Evolutionary conservation across 257 asterid species (phyloP).

Genomic region (Orobanche coerulescens): DNA sequence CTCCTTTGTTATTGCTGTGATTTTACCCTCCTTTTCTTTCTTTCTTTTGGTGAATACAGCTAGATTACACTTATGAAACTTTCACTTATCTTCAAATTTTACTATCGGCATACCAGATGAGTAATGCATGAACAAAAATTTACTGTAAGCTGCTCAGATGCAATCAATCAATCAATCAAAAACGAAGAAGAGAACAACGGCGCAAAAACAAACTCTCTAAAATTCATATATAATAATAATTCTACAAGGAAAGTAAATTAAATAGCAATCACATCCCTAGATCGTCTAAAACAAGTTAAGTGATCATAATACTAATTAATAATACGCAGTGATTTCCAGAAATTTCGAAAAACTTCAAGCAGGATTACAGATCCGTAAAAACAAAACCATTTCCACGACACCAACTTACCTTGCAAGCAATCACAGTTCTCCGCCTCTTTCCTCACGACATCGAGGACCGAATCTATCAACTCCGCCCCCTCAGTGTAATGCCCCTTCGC

Average conservation of each 20-base stretch:
- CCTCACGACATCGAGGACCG: slow-evolving; percentile 41
- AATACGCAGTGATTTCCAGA: no score
- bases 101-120: background rate
- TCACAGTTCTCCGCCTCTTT: slow-evolving; percentile 44
- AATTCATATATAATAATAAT: background rate
- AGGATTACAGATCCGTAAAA: background rate
- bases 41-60: no score
- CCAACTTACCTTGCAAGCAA: slow-evolving; percentile 33
- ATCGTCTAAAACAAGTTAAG: background rate
- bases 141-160: background rate
- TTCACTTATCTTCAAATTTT: background rate
- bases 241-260: background rate
- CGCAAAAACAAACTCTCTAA: background rate
- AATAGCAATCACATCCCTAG: background rate
- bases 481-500: slow-evolving; percentile 40
- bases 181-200: background rate
- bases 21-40: no score
- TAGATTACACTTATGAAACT: background rate
- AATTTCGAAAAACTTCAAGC: background rate
- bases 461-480: slow-evolving; percentile 39
- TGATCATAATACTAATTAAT: no score
- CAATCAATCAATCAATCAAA: background rate
- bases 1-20: no score
- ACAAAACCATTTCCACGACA: background rate
- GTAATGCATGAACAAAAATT: background rate